Percentiles rank a stretch among this genome's conserved stretches.
Evolutionary conservation across 345 rosid genomes (phyloP).

Genomic region (Isatis tinctoria): DNA sequence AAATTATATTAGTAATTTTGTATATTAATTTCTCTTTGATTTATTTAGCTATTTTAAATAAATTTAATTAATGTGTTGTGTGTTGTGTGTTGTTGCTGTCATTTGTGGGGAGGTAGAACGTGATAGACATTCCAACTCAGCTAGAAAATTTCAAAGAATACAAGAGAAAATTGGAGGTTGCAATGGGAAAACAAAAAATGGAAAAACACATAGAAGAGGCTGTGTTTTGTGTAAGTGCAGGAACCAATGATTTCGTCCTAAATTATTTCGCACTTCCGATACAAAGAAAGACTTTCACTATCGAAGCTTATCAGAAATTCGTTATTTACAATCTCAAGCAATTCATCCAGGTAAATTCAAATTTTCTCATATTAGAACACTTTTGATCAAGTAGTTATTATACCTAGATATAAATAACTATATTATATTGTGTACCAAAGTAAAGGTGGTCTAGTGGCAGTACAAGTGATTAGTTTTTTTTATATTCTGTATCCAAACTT

Average conservation of each 20-base stretch:
- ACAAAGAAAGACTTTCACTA: conserved; percentile 45
- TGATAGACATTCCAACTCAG: conserved; percentile 29
- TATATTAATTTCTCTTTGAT: background rate
- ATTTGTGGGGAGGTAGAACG: conserved; percentile 15
- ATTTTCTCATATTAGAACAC: background rate
- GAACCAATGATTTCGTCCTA: conserved; percentile 34
- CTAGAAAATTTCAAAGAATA: conserved; percentile 33
- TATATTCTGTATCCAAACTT: too few relatives aligned
- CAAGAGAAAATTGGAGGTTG: conserved; percentile 23
- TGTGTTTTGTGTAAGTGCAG: conserved; percentile 32
- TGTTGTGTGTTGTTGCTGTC: conserved; percentile 4
- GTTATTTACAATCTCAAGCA: conserved; percentile 40
- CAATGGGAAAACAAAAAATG: conserved; percentile 31
- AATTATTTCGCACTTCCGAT: conserved; percentile 38
- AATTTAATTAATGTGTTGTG: background rate
- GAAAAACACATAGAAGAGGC: conserved; percentile 33
- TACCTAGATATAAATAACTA: background rate
- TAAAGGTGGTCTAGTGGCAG: too few relatives aligned
- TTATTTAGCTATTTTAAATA: background rate
- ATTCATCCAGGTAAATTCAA: conserved; percentile 42
- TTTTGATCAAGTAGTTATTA: background rate
- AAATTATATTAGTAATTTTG: too few relatives aligned
- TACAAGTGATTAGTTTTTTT: too few relatives aligned
- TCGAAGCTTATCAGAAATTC: conserved; percentile 54
- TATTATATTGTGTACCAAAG: background rate